Evolutionary conservation across 176 grass and related monocot genomes (phyloP).

Genomic region (Hordeum marinum): DNA sequence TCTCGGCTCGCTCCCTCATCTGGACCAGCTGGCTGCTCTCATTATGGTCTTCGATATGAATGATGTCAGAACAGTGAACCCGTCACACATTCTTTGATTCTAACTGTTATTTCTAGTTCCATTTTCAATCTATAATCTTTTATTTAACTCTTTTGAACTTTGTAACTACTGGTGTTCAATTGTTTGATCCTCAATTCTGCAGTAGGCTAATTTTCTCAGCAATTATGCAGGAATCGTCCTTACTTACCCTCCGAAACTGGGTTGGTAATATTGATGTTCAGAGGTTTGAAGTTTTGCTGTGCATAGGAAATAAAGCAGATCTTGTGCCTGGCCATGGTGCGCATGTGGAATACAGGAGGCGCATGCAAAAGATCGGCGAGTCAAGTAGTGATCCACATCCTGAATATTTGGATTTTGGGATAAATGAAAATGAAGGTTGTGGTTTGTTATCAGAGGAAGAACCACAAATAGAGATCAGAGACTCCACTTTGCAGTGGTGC

Average conservation of each 20-base stretch:
- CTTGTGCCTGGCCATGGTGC: slow-evolving; percentile 71
- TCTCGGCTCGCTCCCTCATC: slow-evolving; percentile 46
- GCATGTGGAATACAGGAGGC: slow-evolving; percentile 68
- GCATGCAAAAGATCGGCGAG: slow-evolving; percentile 49
- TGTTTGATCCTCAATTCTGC: not conserved
- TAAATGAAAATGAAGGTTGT: slow-evolving; percentile 76
- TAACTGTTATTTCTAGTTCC: not conserved
- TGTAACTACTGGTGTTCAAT: not conserved
- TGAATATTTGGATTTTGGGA: slow-evolving; percentile 77
- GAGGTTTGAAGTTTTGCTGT: slow-evolving; percentile 83
- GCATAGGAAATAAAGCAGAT: slow-evolving; percentile 97
- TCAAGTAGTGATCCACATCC: slow-evolving; percentile 60
- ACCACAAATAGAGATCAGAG: slow-evolving; percentile 52
- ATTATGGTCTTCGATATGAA: slow-evolving; percentile 93
- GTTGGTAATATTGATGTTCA: slow-evolving; percentile 63
- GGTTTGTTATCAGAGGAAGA: slow-evolving; percentile 78
- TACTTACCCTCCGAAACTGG: slow-evolving; percentile 65
- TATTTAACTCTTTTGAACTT: not conserved
- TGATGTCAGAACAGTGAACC: slow-evolving; percentile 45
- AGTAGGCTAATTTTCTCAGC: not conserved
- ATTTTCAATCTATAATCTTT: not conserved
- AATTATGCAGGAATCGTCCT: slow-evolving; percentile 74
- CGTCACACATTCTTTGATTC: not conserved
- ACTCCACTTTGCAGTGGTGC: slow-evolving; percentile 61
- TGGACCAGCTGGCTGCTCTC: slow-evolving; percentile 57